A percentile compares a stretch with the other conserved stretches of the same genome.
Evolutionary conservation across 164 flowering plant species (phyloP).

Genomic region (Aristolochia californica): DNA sequence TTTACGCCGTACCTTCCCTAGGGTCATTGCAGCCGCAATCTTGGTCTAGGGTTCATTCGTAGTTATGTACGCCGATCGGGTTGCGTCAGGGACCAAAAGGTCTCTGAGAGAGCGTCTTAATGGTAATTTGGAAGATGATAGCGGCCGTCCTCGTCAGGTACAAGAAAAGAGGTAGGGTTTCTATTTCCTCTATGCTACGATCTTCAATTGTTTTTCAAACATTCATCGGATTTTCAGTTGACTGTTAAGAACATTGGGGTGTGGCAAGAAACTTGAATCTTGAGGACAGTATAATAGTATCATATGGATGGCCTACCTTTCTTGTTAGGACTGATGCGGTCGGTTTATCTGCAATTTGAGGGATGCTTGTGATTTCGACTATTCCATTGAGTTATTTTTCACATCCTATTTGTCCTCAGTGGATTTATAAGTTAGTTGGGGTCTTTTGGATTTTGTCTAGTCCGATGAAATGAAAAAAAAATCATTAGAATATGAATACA

Average conservation of each 20-base stretch:
- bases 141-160: constrained; percentile 7
- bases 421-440: too few relatives aligned
- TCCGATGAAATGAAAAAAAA: too few relatives aligned
- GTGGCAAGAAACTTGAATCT: constrained; percentile 39
- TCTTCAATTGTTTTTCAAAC: neutral
- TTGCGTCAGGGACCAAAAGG: constrained; percentile 16
- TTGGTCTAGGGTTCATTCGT: neutral
- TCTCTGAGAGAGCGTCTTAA: constrained; percentile 22
- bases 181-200: neutral
- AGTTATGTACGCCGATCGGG: constrained; percentile 25
- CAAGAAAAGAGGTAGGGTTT: constrained; percentile 13
- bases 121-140: constrained; percentile 11
- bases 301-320: neutral
- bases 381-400: too few relatives aligned
- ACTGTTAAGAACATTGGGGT: constrained; percentile 9
- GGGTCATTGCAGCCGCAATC: too few relatives aligned
- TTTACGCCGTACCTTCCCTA: too few relatives aligned
- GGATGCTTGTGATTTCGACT: too few relatives aligned
- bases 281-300: neutral
- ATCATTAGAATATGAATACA: too few relatives aligned
- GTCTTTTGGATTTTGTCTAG: too few relatives aligned
- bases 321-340: too few relatives aligned
- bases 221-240: neutral
- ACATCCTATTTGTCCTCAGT: too few relatives aligned
- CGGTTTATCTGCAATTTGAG: too few relatives aligned